phyloP scores from a whole-genome alignment of 331 rosid genomes.

The Quercus phellos region DNA sequence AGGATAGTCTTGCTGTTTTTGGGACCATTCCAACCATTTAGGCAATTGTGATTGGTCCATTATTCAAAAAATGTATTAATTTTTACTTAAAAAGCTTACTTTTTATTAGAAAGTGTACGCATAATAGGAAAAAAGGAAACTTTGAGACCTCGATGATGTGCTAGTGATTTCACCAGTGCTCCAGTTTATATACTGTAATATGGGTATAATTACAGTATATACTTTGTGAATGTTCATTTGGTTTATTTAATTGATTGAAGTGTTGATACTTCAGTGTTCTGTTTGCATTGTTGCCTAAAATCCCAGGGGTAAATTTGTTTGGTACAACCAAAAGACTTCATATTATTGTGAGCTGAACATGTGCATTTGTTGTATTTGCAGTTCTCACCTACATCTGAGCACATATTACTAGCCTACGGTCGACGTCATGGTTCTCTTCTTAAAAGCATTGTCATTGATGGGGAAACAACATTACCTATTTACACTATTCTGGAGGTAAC shows the following conservation, averaged over 20 bases:
- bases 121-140: background rate
- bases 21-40: background rate
- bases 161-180: background rate
- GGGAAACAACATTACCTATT: conserved; percentile 66
- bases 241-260: conserved; percentile 1
- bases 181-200: background rate
- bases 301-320: background rate
- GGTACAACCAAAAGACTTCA: background rate
- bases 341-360: conserved; percentile 12
- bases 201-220: background rate
- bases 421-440: conserved; percentile 91
- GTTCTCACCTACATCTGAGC: conserved; percentile 95
- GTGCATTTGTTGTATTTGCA: conserved; percentile 37
- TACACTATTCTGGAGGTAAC: conserved; percentile 81
- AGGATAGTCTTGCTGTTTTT: too few species aligned
- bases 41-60: background rate
- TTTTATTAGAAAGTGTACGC: background rate
- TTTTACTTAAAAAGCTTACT: background rate
- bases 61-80: background rate
- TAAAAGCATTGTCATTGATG: conserved; percentile 71
- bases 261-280: background rate
- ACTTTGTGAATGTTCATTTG: background rate
- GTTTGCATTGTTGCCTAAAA: background rate
- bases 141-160: background rate
- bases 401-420: conserved; percentile 83